Base-by-base conservation (phyloP, 192 early-diverging fungal genomes). In the Backusella mclennaniae region DNA sequence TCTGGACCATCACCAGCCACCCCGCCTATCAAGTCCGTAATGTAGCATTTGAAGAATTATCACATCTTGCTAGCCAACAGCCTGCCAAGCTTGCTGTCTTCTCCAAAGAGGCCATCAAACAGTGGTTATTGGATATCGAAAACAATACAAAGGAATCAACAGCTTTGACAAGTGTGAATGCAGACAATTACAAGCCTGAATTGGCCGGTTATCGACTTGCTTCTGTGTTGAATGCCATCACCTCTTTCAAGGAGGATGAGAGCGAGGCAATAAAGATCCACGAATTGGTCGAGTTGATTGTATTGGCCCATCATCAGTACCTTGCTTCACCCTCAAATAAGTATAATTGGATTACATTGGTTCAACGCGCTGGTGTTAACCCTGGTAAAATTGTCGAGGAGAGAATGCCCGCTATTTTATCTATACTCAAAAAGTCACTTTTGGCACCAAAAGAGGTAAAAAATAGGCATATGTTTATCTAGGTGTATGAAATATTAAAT, bases 281-380 rank as follows among this genome's bases (percentile, higher is more conserved):
- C 33, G 83, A 82, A 23, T 71, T 87, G 29, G 75, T 86, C 3
- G 84, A 90, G 15, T 39, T 86, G 4, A 80, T 88, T 19, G 69
- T 90, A 0, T 71, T 90, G 12, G 80, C 87, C 21, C 89, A 90
- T 69, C 89, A 90, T 79, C 68, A 81, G 35, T 76, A 75, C 21
- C 84, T 90, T 44, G 76, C 92, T 46, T 90, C 92, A 5, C 84
- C 85, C 26, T 85, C 87, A 12, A 87, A 91, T 53, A 85, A 87
- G 53, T 94, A 96, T 70, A 84, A 92, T 71, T 98, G 97, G 97
- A 91, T 98, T 72, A 83, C 90, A 12, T 86, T 97, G 36, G 89
- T 93, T 73, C 95, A 93, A 84, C 87, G 92, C 15, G 85, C 91
- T 15, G 83, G 87, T n/a, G 81, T 92, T 21, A 88, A 94, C 74